Evolutionary conservation across 495 filamentous ascomycete species (phyloP).

Genomic region (Xylaria acuta): DNA sequence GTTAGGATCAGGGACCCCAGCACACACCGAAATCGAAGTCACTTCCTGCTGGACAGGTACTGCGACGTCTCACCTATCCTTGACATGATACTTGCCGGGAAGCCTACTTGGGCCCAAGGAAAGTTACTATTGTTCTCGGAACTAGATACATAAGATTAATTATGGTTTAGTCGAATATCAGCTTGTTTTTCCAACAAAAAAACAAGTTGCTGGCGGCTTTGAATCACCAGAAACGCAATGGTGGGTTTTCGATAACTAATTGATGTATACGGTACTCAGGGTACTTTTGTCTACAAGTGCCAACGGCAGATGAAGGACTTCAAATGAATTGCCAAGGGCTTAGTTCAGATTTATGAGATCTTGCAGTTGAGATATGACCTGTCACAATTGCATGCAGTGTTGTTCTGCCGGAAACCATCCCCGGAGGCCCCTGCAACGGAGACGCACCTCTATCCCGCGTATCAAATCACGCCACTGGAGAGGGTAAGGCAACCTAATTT

Average conservation of each 20-base stretch:
- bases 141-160: neutral
- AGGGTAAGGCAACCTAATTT: neutral
- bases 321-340: neutral
- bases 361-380: neutral
- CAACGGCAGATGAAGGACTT: neutral
- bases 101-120: neutral
- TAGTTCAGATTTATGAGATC: neutral
- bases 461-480: neutral
- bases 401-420: neutral
- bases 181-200: neutral
- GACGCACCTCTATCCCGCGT: neutral
- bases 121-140: neutral
- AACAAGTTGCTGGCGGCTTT: neutral
- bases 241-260: neutral
- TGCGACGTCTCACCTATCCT: neutral
- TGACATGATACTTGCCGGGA: neutral
- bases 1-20: neutral
- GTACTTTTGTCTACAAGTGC: neutral
- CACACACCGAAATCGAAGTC: neutral
- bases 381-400: neutral
- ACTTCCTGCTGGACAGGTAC: neutral
- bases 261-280: neutral
- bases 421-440: neutral
- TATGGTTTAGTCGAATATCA: neutral
- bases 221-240: neutral